Conservation (phyloP, 2,329 filamentous ascomycete genomes). For the Pestalotiopsis sp. region DNA sequence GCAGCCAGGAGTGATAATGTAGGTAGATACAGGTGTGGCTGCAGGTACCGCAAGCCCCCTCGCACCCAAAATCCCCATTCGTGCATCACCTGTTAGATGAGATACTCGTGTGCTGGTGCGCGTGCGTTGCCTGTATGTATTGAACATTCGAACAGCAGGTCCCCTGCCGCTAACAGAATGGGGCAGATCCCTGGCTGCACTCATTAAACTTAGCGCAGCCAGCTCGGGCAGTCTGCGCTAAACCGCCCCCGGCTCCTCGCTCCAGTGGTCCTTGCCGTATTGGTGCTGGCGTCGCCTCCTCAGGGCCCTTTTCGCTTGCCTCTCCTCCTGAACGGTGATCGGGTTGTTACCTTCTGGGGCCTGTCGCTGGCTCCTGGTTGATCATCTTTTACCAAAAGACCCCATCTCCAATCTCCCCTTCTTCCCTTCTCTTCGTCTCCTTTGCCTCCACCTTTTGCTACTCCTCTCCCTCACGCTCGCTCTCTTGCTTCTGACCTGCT, state of each 20-base stretch:
- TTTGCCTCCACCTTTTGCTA: constrained; percentile 3
- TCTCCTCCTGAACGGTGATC: constrained; percentile 5
- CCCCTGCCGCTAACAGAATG: constrained; percentile 7
- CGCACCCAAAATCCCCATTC: not conserved
- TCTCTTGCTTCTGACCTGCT: constrained; percentile 9
- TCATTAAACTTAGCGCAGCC: constrained; percentile 47
- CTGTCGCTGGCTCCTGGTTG: constrained; percentile 3
- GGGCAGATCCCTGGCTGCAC: constrained; percentile 29
- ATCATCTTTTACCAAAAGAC: constrained; percentile 1
- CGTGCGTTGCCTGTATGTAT: not conserved
- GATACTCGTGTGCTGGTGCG: constrained; percentile 2
- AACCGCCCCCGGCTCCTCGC: constrained; percentile 28
- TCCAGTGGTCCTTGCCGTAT: constrained; percentile 20
- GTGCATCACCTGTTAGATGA: constrained; percentile 3
- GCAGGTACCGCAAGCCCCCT: not conserved
- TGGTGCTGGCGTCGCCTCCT: constrained; percentile 8
- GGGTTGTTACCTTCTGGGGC: not conserved
- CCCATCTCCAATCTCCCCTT: constrained; percentile 7
- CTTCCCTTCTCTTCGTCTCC: not conserved
- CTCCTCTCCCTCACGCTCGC: constrained; percentile 7
- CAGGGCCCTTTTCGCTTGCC: constrained; percentile 8
- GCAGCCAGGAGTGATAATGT: not conserved
- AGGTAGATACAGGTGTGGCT: constrained; percentile 1
- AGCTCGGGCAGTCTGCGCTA: constrained; percentile 40
- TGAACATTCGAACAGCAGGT: not conserved